A percentile compares a stretch with the other conserved stretches of the same genome.
Evolutionary conservation across 1,284 basidiomycete genomes (phyloP).

Genomic region (Papiliotrema terrestris): DNA sequence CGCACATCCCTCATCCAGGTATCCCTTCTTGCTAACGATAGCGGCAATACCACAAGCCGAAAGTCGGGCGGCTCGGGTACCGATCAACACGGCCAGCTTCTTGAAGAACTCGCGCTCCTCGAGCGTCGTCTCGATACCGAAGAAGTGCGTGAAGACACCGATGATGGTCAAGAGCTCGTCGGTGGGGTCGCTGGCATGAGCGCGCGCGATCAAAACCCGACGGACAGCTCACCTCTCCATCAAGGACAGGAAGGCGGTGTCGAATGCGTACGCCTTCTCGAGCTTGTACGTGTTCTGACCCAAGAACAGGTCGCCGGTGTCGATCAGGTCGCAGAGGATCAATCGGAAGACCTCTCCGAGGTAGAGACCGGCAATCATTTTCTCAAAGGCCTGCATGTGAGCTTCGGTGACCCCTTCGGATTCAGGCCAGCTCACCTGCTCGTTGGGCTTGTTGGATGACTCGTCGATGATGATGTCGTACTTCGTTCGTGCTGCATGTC

Average conservation of each 20-base stretch:
- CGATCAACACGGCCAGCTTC: conserved; percentile 81
- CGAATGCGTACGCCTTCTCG: conserved; percentile 85
- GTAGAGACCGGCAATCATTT: conserved; percentile 97
- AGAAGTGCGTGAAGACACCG: conserved; percentile 95
- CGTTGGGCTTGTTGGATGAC: conserved; percentile 90
- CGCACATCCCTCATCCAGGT: conserved; percentile 73
- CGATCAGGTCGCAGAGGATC: conserved; percentile 91
- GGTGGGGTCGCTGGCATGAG: conserved; percentile 73
- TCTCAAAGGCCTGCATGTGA: conserved; percentile 57
- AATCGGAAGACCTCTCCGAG: conserved; percentile 94
- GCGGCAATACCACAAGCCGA: conserved; percentile 92
- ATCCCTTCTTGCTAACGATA: conserved; percentile 87
- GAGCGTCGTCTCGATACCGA: conserved; percentile 85
- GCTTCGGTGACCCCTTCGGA: background rate
- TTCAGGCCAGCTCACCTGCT: conserved; percentile 64
- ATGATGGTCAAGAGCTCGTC: conserved; percentile 95
- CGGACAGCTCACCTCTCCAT: conserved; percentile 72
- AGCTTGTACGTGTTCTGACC: conserved; percentile 98
- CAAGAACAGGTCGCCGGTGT: conserved; percentile 93
- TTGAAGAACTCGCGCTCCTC: conserved; percentile 95
- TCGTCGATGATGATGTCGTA: conserved; percentile 93
- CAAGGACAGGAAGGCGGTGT: conserved; percentile 93
- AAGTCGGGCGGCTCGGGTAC: conserved; percentile 80
- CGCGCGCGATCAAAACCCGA: background rate
- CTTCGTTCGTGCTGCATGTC: conserved; percentile 66